Conservation (phyloP, 805 yeast genomes). For the Candida tallmaniae region DNA sequence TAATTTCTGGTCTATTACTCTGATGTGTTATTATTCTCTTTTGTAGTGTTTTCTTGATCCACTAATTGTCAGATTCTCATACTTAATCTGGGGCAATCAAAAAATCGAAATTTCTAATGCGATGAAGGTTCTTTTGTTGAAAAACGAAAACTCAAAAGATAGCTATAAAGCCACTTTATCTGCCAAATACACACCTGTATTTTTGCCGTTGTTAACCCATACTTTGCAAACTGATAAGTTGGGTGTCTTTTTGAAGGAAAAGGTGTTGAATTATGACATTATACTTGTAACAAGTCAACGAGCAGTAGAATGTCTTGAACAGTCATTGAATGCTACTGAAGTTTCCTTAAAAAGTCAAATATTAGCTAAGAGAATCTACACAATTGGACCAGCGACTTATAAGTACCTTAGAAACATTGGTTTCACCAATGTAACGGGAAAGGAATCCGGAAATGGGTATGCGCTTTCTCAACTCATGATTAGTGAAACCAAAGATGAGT, state of each 20-base stretch:
- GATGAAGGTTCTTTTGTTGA: conserved; percentile 49
- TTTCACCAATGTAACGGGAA: conserved; percentile 60
- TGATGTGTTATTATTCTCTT: no score
- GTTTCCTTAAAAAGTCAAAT: conserved; percentile 16
- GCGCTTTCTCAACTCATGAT: conserved; percentile 62
- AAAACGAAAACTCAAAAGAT: conserved; percentile 52
- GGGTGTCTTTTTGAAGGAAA: conserved; percentile 38
- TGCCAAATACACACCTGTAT: conserved; percentile 29
- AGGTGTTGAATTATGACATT: conserved; percentile 28
- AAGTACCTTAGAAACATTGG: conserved; percentile 56
- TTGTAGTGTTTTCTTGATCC: no score
- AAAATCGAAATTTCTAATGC: neutral
- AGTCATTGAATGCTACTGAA: conserved; percentile 30
- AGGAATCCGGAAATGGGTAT: conserved; percentile 75
- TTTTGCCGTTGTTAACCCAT: conserved; percentile 74
- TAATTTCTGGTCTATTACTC: no score
- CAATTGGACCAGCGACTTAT: conserved; percentile 90
- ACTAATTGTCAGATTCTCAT: neutral
- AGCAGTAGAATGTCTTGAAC: conserved; percentile 76
- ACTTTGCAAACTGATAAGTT: conserved; percentile 45
- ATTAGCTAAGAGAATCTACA: conserved; percentile 56
- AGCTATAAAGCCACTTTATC: conserved; percentile 21
- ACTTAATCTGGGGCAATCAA: no score
- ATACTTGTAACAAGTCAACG: conserved; percentile 84
- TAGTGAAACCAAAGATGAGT: conserved; percentile 19